Conservation (phyloP, 2,329 filamentous ascomycete species). For the Alternaria infectoria region DNA sequence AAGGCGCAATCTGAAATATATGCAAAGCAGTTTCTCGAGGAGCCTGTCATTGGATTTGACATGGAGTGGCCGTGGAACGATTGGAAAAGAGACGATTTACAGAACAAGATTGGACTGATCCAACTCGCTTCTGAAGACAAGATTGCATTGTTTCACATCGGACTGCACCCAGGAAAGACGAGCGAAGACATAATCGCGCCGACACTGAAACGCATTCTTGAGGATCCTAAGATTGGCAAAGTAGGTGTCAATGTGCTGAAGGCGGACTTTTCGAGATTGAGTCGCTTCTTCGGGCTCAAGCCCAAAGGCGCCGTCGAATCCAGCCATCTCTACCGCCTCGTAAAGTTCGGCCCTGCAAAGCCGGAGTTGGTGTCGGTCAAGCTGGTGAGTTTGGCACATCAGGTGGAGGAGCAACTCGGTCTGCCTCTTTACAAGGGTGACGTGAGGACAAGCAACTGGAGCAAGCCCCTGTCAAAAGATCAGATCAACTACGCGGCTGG, state of each 20-base stretch:
- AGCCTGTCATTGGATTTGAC: constrained; percentile 83
- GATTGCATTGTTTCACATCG: constrained; percentile 82
- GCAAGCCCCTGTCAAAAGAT: constrained; percentile 61
- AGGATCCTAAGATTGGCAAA: constrained; percentile 73
- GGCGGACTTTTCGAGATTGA: constrained; percentile 69
- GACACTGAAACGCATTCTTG: constrained; percentile 73
- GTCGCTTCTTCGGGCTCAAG: constrained; percentile 68
- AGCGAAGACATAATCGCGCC: constrained; percentile 69
- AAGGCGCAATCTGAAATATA: constrained; percentile 71
- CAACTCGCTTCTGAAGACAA: constrained; percentile 80
- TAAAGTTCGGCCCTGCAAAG: constrained; percentile 68
- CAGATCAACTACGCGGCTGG: constrained; percentile 80
- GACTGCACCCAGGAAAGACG: constrained; percentile 56
- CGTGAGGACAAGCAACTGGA: constrained; percentile 80
- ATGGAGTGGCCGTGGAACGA: constrained; percentile 76
- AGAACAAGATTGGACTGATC: constrained; percentile 78
- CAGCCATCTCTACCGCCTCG: constrained; percentile 79
- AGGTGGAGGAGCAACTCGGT: constrained; percentile 73
- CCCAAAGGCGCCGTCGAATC: constrained; percentile 77
- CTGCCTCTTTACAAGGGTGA: constrained; percentile 81
- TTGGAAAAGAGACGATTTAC: constrained; percentile 56
- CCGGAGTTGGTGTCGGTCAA: constrained; percentile 46
- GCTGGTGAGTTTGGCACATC: constrained; percentile 69
- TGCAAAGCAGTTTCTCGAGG: constrained; percentile 68
- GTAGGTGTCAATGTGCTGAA: constrained; percentile 74